phyloP scores from a whole-genome alignment of 2,329 filamentous ascomycete genomes.

The Sclerotiophoma versabilis region DNA sequence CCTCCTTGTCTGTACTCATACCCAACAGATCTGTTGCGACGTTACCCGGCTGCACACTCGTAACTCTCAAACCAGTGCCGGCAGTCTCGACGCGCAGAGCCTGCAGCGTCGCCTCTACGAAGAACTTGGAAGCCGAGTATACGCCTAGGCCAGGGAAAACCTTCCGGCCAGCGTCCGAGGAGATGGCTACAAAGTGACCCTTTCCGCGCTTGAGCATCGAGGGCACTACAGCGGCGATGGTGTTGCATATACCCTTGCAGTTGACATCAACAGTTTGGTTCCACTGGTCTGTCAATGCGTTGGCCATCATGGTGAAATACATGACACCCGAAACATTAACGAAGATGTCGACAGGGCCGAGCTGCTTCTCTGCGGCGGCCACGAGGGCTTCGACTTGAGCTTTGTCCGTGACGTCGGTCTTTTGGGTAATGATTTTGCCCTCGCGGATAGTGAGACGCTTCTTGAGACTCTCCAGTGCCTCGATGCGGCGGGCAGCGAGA shows the following conservation, averaged over 20 bases:
- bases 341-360: slow-evolving; percentile 80
- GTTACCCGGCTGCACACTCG: slow-evolving; percentile 79
- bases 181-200: slow-evolving; percentile 81
- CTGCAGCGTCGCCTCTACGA: slow-evolving; percentile 83
- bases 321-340: slow-evolving; percentile 83
- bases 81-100: slow-evolving; percentile 77
- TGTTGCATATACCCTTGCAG: slow-evolving; percentile 82
- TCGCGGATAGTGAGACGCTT: slow-evolving; percentile 63
- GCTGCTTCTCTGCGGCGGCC: slow-evolving; percentile 62
- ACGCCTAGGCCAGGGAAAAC: slow-evolving; percentile 83
- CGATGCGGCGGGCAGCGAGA: slow-evolving; percentile 73
- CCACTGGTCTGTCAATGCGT: slow-evolving; percentile 76
- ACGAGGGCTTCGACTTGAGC: slow-evolving; percentile 72
- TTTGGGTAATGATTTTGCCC: slow-evolving; percentile 70
- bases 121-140: slow-evolving; percentile 85
- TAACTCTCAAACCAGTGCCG: slow-evolving; percentile 75
- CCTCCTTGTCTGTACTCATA: slow-evolving; percentile 79
- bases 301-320: slow-evolving; percentile 90
- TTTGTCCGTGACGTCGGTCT: slow-evolving; percentile 75
- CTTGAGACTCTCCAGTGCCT: slow-evolving; percentile 73
- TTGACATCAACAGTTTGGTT: slow-evolving; percentile 84
- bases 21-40: slow-evolving; percentile 74
- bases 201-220: slow-evolving; percentile 72
- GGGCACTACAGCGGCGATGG: slow-evolving; percentile 72
- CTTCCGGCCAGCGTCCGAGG: slow-evolving; percentile 81